These are phyloP conservation scores for Tetrahymena borealis DNA, from an alignment of 73 alveolate genomes.

Conservation along the genomic window DNA sequence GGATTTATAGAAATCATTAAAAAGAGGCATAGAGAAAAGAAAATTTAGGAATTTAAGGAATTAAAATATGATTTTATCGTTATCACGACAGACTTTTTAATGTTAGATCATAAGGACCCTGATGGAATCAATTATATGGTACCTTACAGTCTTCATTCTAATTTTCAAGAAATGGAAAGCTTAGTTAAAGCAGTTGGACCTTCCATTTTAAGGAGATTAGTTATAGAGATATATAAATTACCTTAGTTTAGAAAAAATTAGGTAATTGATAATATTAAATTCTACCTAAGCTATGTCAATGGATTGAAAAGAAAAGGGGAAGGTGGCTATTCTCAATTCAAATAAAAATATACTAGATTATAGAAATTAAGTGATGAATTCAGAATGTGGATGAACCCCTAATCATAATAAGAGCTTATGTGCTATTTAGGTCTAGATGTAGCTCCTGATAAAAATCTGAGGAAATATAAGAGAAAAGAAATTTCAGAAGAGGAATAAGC, in stretches of 20 bases:
- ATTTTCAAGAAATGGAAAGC: slow-evolving; percentile 50
- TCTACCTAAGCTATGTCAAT: slow-evolving; percentile 18
- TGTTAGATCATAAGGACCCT: slow-evolving; percentile 37
- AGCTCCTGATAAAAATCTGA: neutral
- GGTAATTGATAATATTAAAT: slow-evolving; percentile 16
- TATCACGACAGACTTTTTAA: slow-evolving; percentile 39
- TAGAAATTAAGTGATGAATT: neutral
- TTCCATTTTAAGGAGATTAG: slow-evolving; percentile 18
- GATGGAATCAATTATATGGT: slow-evolving; percentile 35
- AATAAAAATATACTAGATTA: neutral
- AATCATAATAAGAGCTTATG: neutral
- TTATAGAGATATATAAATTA: slow-evolving; percentile 12
- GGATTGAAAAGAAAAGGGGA: slow-evolving; percentile 34
- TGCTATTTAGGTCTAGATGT: neutral
- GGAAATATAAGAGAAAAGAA: neutral
- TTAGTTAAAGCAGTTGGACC: slow-evolving; percentile 59
- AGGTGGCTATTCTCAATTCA: slow-evolving; percentile 5
- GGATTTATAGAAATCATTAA: slow-evolving; percentile 44
- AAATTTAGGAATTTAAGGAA: neutral
- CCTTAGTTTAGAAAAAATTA: slow-evolving; percentile 24
- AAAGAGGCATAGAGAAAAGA: slow-evolving; percentile 21
- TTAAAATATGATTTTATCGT: slow-evolving; percentile 5
- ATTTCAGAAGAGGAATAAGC: neutral
- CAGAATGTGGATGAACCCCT: neutral
- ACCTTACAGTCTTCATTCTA: slow-evolving; percentile 63